Percentiles rank a stretch among this genome's conserved stretches.
phyloP scores from a whole-genome alignment of 306 rosid genomes.

The barrel medic (Medicago truncatula) region MtrunA17r5.0-ANR NC_053049.1:15607501-15608000 shows the following conservation, averaged over 20 bases:
- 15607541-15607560: no score
- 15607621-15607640: slow-evolving; percentile 22
- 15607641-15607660: slow-evolving; percentile 17
- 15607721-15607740: slow-evolving; percentile 50
- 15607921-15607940: slow-evolving; percentile 7
- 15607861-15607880: slow-evolving; percentile 47
- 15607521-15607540: no score
- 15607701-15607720: slow-evolving; percentile 43
- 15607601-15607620: not conserved
- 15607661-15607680: slow-evolving; percentile 33
- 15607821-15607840: slow-evolving; percentile 46
- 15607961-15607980: slow-evolving; percentile 40
- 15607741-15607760: slow-evolving; percentile 47
- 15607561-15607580: no score
- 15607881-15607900: slow-evolving; percentile 49
- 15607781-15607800: slow-evolving; percentile 44
- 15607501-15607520: no score
- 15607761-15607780: slow-evolving; percentile 51
- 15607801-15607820: slow-evolving; percentile 51
- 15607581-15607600: no score
- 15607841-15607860: slow-evolving; percentile 50
- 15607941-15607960: not conserved
- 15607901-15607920: slow-evolving; percentile 50
- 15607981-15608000: slow-evolving; percentile 60
- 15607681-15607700: slow-evolving; percentile 45